phyloP scores from a whole-genome alignment of 345 rosid species.

The Lumnitzera littorea region DNA sequence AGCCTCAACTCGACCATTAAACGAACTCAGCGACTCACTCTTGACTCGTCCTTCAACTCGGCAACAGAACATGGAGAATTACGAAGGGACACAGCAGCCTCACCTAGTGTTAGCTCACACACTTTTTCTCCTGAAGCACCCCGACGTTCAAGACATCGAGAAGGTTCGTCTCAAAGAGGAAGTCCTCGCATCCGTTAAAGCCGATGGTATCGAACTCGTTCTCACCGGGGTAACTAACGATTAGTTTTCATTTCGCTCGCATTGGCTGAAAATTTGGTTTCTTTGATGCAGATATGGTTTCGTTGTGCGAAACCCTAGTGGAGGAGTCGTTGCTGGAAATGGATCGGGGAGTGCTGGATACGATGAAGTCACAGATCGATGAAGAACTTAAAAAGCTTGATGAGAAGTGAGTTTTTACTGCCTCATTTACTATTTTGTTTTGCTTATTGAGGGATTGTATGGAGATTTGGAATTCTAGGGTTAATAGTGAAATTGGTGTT shows the following conservation, averaged over 20 bases:
- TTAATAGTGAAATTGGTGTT: too few relatives aligned
- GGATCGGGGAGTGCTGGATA: constrained; percentile 60
- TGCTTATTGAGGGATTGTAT: too few relatives aligned
- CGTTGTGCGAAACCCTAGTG: constrained; percentile 76
- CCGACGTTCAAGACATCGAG: constrained; percentile 80
- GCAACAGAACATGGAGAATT: constrained; percentile 46
- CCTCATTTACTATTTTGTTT: neutral
- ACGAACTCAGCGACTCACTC: too few relatives aligned
- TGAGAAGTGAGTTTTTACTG: constrained; percentile 56
- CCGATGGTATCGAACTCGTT: constrained; percentile 47
- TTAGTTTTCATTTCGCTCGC: neutral
- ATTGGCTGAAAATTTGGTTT: neutral
- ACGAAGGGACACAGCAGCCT: constrained; percentile 79
- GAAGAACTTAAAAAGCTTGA: constrained; percentile 87
- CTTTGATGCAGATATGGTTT: constrained; percentile 36
- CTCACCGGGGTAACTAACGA: neutral
- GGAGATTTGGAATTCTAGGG: too few relatives aligned
- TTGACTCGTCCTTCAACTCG: too few relatives aligned
- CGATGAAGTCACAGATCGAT: constrained; percentile 56
- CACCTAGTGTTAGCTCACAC: constrained; percentile 80
- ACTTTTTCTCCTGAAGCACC: constrained; percentile 72
- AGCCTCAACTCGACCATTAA: too few relatives aligned
- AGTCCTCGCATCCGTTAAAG: constrained; percentile 58
- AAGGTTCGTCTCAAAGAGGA: constrained; percentile 87
- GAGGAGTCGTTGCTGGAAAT: constrained; percentile 54